These are phyloP conservation scores for Tricholoma terreum DNA, from an alignment of 768 basidiomycete species.

Conservation along the genomic window DNA sequence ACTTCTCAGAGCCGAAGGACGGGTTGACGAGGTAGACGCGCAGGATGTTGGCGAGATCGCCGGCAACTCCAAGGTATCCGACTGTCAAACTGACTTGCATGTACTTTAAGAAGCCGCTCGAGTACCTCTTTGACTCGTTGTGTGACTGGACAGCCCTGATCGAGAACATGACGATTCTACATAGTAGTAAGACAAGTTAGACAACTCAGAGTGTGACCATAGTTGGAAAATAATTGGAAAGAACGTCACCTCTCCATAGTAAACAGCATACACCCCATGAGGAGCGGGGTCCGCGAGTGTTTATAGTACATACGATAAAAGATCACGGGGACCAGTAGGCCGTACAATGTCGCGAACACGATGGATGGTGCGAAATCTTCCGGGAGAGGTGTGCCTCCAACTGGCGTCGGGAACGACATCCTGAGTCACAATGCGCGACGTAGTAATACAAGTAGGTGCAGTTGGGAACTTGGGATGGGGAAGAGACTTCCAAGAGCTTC, in stretches of 20 bases:
- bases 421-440: not conserved
- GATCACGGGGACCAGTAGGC: slow-evolving; percentile 5
- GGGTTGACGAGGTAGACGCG: slow-evolving; percentile 38
- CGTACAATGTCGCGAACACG: slow-evolving; percentile 8
- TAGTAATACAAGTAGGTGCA: no score
- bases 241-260: slow-evolving; percentile 7
- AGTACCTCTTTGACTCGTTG: slow-evolving; percentile 1
- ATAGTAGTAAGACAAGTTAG: no score
- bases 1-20: slow-evolving; percentile 31
- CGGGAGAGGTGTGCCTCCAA: slow-evolving; percentile 7
- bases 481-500: no score
- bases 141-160: slow-evolving; percentile 1
- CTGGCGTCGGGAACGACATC: slow-evolving; percentile 7
- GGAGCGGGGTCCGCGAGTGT: slow-evolving; percentile 7
- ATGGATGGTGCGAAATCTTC: slow-evolving; percentile 8
- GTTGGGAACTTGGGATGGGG: no score
- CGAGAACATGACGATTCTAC: slow-evolving; percentile 10
- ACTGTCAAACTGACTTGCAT: slow-evolving; percentile 29
- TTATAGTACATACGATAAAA: slow-evolving; percentile 4
- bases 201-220: no score
- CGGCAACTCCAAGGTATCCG: slow-evolving; percentile 32
- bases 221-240: not conserved
- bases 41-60: slow-evolving; percentile 33
- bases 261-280: slow-evolving; percentile 4
- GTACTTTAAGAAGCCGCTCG: slow-evolving; percentile 10